Base-by-base conservation (phyloP, 2,329 filamentous ascomycete genomes). In the Paecilomyces sp. region DNA sequence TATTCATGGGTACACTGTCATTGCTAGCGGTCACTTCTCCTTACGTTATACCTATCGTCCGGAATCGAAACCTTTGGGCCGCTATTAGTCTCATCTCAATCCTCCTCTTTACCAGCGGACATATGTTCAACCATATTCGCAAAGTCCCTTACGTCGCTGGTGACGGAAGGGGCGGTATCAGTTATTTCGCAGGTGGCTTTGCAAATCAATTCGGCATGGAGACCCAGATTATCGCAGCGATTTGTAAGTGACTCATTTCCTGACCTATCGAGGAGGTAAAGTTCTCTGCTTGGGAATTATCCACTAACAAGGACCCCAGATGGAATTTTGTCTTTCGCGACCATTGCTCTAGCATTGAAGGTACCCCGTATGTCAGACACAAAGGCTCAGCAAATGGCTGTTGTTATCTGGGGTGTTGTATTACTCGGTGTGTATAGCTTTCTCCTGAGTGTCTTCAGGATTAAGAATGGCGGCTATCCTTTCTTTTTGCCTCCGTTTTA, bases 51-150 rank as follows among this genome's bases (percentile, higher is more conserved):
- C 93, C 93, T 2, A 70, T 97, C 61, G 74, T 97, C 36, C 90
- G 92, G 75, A 97, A 89, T 80, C 89, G 93, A 67, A 97, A 96
- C 70, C 78, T 97, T 18, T 99, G 94, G 94, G 92, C 93, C 25
- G 91, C 90, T 24, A 77, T 95, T 69, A 96, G 90, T 75, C 80
- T 99, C 66, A 92, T 97, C 69, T 82, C 87, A 13, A 92, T 99
- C 63, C 84, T 99, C 51, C 82, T 97, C 60, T 99, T 97, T 78
- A 97, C 89, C 54, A 94, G 90, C 68, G 95, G 94, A 47, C 92
- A 97, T 77, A 99, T 99, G 95, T 99, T 95, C 83, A 99, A 97
- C 76, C 92, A 97, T 72, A 99, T 99, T 71, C 86, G 95, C 67
- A 93, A 94, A 74, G 91, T 95, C 2, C 94, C 94, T 2, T 99